These are phyloP conservation scores for Phytophthora tentaculata DNA, from an alignment of 352 stramenopile genomes.

Conservation along the genomic window DNA sequence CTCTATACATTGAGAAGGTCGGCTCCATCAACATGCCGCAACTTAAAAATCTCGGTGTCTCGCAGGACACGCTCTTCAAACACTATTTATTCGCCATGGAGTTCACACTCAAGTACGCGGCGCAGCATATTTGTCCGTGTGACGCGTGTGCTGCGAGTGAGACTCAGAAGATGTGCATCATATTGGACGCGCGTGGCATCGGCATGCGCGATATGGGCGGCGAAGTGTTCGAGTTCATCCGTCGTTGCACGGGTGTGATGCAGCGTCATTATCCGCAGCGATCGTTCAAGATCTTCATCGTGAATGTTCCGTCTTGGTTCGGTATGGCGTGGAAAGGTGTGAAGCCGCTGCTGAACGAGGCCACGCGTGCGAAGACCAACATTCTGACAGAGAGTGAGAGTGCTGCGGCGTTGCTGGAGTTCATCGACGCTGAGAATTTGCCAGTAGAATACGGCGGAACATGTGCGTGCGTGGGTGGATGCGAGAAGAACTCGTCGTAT, in stretches of 20 bases:
- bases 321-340: conserved; percentile 92
- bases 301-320: conserved; percentile 93
- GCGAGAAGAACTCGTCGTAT: conserved; percentile 71
- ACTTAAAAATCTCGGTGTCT: conserved; percentile 73
- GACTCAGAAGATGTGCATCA: conserved; percentile 76
- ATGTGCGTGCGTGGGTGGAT: conserved; percentile 66
- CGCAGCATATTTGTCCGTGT: conserved; percentile 61
- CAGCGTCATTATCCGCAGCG: conserved; percentile 89
- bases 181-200: conserved; percentile 77
- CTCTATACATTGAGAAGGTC: conserved; percentile 85
- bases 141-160: conserved; percentile 66
- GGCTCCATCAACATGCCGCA: conserved; percentile 84
- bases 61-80: conserved; percentile 71
- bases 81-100: conserved; percentile 90
- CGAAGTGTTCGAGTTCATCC: conserved; percentile 85
- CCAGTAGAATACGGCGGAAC: conserved; percentile 77
- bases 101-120: conserved; percentile 83
- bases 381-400: conserved; percentile 83
- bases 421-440: conserved; percentile 70
- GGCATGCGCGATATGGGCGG: conserved; percentile 81
- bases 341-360: conserved; percentile 87
- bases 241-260: conserved; percentile 83
- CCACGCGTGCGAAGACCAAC: conserved; percentile 88
- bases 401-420: conserved; percentile 50
- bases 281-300: conserved; percentile 92